Evolutionary conservation across 768 basidiomycete genomes (phyloP).

Genomic region (Dioszegia crocea): DNA sequence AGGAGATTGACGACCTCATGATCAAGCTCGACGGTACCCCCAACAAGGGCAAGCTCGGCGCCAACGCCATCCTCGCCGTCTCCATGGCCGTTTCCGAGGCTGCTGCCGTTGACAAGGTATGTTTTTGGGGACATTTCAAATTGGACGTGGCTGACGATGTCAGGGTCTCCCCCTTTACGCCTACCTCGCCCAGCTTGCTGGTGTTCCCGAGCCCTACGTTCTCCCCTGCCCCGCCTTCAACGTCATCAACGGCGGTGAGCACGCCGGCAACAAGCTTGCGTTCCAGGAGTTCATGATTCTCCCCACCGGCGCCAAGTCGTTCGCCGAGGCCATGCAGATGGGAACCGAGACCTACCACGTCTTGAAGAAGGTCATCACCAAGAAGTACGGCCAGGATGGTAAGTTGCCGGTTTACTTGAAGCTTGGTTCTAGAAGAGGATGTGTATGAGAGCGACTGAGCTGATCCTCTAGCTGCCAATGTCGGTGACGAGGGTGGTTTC

Average conservation of each 20-base stretch:
- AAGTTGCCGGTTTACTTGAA: constrained; percentile 29
- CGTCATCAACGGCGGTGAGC: constrained; percentile 99
- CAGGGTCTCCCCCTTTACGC: constrained; percentile 86
- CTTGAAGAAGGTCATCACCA: constrained; percentile 97
- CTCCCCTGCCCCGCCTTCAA: constrained; percentile 94
- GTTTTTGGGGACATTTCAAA: not conserved
- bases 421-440: too few relatives aligned
- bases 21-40: constrained; percentile 95
- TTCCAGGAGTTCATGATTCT: constrained; percentile 99
- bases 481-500: constrained; percentile 99
- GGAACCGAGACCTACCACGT: constrained; percentile 97
- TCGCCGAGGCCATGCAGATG: constrained; percentile 95
- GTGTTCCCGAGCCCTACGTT: constrained; percentile 86
- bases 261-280: constrained; percentile 98
- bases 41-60: constrained; percentile 99
- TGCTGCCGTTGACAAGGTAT: constrained; percentile 79
- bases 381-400: constrained; percentile 99
- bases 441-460: not conserved
- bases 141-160: constrained; percentile 1
- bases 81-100: constrained; percentile 93
- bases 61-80: constrained; percentile 98
- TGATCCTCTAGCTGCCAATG: constrained; percentile 73
- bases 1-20: constrained; percentile 93
- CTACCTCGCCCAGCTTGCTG: constrained; percentile 92
- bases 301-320: constrained; percentile 83